These are phyloP conservation scores for Paecilomyces formosus DNA, from an alignment of 2,329 filamentous ascomycete genomes.

Conservation along the genomic window DNA sequence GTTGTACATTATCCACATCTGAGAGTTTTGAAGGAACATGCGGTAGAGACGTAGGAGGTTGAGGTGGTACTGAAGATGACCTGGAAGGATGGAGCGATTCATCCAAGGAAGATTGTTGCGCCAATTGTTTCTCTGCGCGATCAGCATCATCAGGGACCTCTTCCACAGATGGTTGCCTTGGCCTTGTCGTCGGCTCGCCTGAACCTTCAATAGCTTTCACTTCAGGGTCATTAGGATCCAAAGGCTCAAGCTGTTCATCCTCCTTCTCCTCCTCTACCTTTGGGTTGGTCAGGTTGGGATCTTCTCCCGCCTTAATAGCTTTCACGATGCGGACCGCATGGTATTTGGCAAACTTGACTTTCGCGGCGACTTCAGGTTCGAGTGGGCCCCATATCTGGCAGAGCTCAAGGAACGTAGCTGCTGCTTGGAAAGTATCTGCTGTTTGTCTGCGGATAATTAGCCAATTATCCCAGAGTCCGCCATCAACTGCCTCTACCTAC, in stretches of 20 bases:
- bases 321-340: conserved; percentile 86
- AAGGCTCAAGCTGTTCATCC: conserved; percentile 35
- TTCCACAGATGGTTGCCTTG: conserved; percentile 50
- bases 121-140: conserved; percentile 36
- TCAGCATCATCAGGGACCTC: conserved; percentile 52
- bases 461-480: neutral
- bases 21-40: conserved; percentile 15
- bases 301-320: conserved; percentile 81
- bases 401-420: conserved; percentile 85
- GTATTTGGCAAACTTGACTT: conserved; percentile 95
- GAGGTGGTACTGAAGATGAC: conserved; percentile 31
- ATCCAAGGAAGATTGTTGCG: conserved; percentile 42
- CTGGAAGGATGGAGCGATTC: conserved; percentile 45
- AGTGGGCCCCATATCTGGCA: conserved; percentile 73
- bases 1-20: neutral
- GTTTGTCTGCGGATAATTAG: conserved; percentile 60
- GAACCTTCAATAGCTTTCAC: conserved; percentile 47
- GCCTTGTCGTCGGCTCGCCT: conserved; percentile 35
- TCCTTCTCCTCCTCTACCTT: conserved; percentile 49
- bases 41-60: conserved; percentile 12
- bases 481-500: conserved; percentile 36
- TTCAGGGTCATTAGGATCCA: conserved; percentile 61
- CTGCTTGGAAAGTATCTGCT: conserved; percentile 86
- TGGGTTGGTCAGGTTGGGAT: conserved; percentile 89
- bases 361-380: conserved; percentile 69